Evolutionary conservation across 768 basidiomycete genomes (phyloP).

Genomic region (Hortiboletus campestris): DNA sequence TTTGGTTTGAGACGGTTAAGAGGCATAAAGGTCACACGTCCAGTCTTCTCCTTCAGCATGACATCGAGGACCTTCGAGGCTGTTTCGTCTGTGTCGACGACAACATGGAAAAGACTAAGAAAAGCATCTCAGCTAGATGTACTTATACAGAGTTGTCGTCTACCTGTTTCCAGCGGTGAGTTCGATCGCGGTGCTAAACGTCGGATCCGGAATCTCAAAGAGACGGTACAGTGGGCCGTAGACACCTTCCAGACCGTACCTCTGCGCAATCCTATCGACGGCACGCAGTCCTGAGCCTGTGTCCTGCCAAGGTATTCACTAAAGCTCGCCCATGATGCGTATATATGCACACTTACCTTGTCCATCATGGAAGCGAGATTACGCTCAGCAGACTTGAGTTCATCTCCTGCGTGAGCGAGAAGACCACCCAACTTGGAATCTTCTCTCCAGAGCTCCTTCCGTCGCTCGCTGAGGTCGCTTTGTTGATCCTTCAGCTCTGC

Average conservation of each 20-base stretch:
- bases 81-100: constrained; percentile 95
- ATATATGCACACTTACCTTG: constrained; percentile 51
- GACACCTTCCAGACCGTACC: constrained; percentile 75
- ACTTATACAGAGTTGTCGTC: neutral
- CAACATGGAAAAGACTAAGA: constrained; percentile 84
- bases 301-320: constrained; percentile 52
- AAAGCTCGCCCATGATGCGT: neutral
- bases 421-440: constrained; percentile 84
- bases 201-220: constrained; percentile 84
- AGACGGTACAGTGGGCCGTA: constrained; percentile 94
- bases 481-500: constrained; percentile 63
- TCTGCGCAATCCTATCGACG: constrained; percentile 78
- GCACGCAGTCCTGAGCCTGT: constrained; percentile 87
- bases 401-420: constrained; percentile 72
- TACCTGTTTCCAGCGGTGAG: constrained; percentile 95
- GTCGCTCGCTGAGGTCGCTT: constrained; percentile 66
- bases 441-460: constrained; percentile 94
- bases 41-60: constrained; percentile 88
- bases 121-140: constrained; percentile 2
- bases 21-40: constrained; percentile 99
- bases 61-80: constrained; percentile 87
- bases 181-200: constrained; percentile 91
- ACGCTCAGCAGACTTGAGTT: constrained; percentile 79
- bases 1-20: constrained; percentile 91
- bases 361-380: constrained; percentile 91